Evolutionary conservation across 176 grass and related monocot genomes (phyloP), one percentile per base, ranked within the genome.

Genomic region (Echinochloa phyllopogon): DNA sequence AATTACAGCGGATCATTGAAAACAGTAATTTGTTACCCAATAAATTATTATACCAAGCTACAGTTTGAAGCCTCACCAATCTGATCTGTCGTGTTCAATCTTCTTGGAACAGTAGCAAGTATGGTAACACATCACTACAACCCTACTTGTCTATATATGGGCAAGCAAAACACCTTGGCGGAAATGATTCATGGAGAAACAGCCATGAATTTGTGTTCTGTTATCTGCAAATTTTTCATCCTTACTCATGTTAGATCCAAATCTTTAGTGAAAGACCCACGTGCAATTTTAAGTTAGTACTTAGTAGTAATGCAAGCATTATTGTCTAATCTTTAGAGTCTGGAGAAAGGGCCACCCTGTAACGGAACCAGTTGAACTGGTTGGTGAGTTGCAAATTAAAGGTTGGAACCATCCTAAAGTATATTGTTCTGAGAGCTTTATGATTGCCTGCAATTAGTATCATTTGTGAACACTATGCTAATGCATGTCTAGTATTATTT

Each of bases 281-380:
- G 47, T 80, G 75, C 23, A 87, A 63, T 42, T 91, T 29, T 82
- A 61, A 68, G 43, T 90, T 83, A 77, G 12, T 33, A 33, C 29
- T 33, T 33, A 33, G 29, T 33, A 33, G 29, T 56, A 63, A 48
- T 83, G n/a, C 38, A 68, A 73, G 20, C 61, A 80, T 68, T 63
- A 56, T 53, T 76, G 41, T 41, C 64, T 73, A 65, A 12, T 52
- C 23, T 79, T 61, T 67, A 51, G 75, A 78, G 44, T 65, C 71
- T 33, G 37, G 73, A 48, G 72, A 76, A 69, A 70, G 88, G 16
- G 74, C 86, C 65, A 78, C 43, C 43, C 51, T 77, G 64, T 56
- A 47, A 47, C 76, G 38, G 68, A 90, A 83, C 73, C 75, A 84
- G 59, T 66, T 68, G 79, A 61, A 87, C 84, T 87, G 67, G 80